These are phyloP conservation scores for Backusella westeae DNA, from an alignment of 192 early-diverging fungal species.

Conservation along the genomic window DNA sequence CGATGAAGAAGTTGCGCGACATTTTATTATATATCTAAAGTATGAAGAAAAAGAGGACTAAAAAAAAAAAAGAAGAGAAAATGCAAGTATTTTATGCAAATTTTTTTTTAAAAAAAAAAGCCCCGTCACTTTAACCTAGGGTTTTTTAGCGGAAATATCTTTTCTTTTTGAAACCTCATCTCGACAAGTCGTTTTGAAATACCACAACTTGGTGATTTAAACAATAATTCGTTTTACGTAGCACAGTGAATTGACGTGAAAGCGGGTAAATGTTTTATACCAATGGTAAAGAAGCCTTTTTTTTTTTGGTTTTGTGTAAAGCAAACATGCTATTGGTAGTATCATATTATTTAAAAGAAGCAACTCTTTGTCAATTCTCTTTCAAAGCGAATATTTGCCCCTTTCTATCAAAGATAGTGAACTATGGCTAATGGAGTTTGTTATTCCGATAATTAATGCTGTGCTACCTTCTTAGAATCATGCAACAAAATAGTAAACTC, in stretches of 20 bases:
- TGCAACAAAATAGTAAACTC: background rate
- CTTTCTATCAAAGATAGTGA: no score
- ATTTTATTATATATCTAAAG: slow-evolving; percentile 25
- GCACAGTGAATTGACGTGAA: background rate
- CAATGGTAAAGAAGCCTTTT: no score
- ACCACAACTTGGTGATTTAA: background rate
- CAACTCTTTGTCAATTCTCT: no score
- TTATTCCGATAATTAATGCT: background rate
- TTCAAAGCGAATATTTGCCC: no score
- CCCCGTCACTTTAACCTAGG: background rate
- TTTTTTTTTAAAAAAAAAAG: background rate
- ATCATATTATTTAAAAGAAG: background rate
- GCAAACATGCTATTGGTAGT: background rate
- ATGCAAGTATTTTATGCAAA: background rate
- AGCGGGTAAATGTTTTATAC: background rate
- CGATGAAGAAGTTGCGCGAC: slow-evolving; percentile 85
- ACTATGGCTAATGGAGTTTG: background rate
- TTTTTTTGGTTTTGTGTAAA: background rate
- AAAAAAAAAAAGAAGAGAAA: background rate
- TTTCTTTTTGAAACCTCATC: background rate
- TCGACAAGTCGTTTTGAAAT: background rate
- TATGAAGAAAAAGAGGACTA: background rate
- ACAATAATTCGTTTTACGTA: no score
- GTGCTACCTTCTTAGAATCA: background rate
- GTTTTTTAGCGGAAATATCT: background rate